Evolutionary conservation across 176 grass and related monocot genomes (phyloP).

Genomic region (Calamus simplicifolius): DNA sequence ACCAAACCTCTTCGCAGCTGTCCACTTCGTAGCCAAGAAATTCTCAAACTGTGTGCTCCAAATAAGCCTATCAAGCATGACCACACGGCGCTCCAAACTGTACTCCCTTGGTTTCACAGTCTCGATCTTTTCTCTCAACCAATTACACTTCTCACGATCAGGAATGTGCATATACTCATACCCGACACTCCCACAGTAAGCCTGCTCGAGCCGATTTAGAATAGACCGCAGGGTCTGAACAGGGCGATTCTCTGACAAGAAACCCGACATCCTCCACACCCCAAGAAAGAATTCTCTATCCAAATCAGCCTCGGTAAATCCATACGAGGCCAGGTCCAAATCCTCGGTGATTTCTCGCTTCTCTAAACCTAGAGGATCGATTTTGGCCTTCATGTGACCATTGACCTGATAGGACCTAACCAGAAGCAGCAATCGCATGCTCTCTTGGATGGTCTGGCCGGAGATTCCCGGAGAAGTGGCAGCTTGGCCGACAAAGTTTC

Average conservation of each 20-base stretch:
- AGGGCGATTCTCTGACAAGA: constrained; percentile 43
- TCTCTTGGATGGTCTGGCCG: constrained; percentile 39
- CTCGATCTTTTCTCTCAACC: constrained; percentile 45
- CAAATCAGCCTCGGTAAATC: constrained; percentile 33
- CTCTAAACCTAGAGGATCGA: constrained; percentile 28
- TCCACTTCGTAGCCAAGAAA: constrained; percentile 37
- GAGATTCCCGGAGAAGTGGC: constrained; percentile 6
- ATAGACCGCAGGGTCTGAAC: constrained; percentile 31
- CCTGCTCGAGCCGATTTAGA: constrained; percentile 28
- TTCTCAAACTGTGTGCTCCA: constrained; percentile 49
- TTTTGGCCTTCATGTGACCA: constrained; percentile 45
- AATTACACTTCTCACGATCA: constrained; percentile 37
- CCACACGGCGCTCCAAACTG: constrained; percentile 18
- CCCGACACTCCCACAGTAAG: constrained; percentile 31
- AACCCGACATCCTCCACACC: constrained; percentile 41
- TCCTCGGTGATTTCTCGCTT: constrained; percentile 17
- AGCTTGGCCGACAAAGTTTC: constrained; percentile 8
- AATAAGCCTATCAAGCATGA: constrained; percentile 43
- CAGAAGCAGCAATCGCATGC: constrained; percentile 36
- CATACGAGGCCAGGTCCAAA: constrained; percentile 23
- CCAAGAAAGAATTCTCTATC: constrained; percentile 44
- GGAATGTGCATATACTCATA: constrained; percentile 49
- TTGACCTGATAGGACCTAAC: constrained; percentile 43
- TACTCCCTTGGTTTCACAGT: constrained; percentile 35
- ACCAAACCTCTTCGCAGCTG: constrained; percentile 35